Conservation (phyloP, 2,329 filamentous ascomycete genomes). For the Xylariales sp. region DNA sequence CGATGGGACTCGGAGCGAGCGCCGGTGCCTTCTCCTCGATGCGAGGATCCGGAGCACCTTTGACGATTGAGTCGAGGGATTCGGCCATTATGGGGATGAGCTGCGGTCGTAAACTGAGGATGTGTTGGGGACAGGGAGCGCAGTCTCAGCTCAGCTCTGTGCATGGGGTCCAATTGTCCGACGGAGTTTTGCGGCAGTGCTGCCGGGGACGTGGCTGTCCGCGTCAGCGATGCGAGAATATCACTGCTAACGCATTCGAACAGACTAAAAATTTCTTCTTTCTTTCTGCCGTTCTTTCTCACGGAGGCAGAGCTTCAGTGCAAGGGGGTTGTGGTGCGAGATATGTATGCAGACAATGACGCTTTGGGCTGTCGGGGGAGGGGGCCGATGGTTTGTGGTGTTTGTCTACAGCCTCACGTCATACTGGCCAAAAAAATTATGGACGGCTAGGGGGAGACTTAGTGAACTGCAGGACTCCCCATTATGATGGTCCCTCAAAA, state of each 20-base stretch:
- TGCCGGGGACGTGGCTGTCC: not conserved
- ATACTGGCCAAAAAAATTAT: too few species aligned
- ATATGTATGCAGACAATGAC: too few species aligned
- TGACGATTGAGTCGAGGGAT: slow-evolving; percentile 83
- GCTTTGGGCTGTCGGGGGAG: too few species aligned
- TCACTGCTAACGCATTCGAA: slow-evolving; percentile 6
- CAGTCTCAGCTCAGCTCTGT: slow-evolving; percentile 6
- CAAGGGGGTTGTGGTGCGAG: too few species aligned
- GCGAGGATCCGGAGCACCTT: slow-evolving; percentile 72
- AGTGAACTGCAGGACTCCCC: too few species aligned
- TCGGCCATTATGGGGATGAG: slow-evolving; percentile 48
- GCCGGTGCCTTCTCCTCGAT: slow-evolving; percentile 43
- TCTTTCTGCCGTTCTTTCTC: not conserved
- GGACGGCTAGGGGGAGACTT: too few species aligned
- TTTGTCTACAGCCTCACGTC: too few species aligned
- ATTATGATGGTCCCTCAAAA: too few species aligned
- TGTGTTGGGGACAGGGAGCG: slow-evolving; percentile 3
- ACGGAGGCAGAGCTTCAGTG: too few species aligned
- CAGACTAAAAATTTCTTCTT: not conserved
- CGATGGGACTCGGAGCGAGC: slow-evolving; percentile 37
- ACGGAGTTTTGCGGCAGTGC: not conserved
- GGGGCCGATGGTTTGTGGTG: too few species aligned
- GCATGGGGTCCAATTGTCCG: too few species aligned
- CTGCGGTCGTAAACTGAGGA: not conserved
- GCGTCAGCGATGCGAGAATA: slow-evolving; percentile 4